Evolutionary conservation across 371 early-diverging fungal species (phyloP), one percentile per base, ranked within the genome.

Genomic region (Gilbertella persicaria): DNA sequence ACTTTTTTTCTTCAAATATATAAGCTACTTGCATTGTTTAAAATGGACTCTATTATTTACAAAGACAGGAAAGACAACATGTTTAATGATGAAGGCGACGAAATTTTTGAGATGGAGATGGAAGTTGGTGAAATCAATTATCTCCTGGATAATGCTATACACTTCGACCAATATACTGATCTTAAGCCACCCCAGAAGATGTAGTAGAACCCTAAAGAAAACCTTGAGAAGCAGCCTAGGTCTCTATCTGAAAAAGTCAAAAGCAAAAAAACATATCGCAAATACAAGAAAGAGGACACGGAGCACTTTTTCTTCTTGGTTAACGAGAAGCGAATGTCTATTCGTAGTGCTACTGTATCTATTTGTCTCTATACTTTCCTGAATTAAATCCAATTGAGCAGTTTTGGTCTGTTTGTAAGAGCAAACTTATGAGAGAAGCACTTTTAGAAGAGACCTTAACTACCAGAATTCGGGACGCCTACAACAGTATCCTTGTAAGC

Each of bases 351-450:
- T 45, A 28, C 38, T 53, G 39, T 19, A 29, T 53, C 19, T 45
- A 52, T 36, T 36, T 62, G 35, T 51, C 55, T 20, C 49, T 51
- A 16, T 55, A 63, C 33, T 58, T 52, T 4, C 55, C 52, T 33
- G 51, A 55, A 43, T 41, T 64, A 1, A 64, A 52, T 43, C 64
- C 49, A 20, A 59, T 64, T 33, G 64, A 64, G 37, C 54, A 58
- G 21, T 58, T 58, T 39, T 63, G 58, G 64, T 38, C 55, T 39
- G 50, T 35, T 25, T 30, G 5, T 36, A 55, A 55, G 26, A 55
- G 30, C 16, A 48, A 49, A 37, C 41, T 43, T 13, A 55, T 41
- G 40, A 58, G 40, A 51, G 46, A 44, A 30, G 30, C 14, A 10
- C 50, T 50, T 50, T 45, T 48, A 23, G 24, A 57, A 19, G 50